These are phyloP conservation scores for Aspergillus viridinutans DNA, from an alignment of 2,329 filamentous ascomycete species.

Conservation along the genomic window DNA sequence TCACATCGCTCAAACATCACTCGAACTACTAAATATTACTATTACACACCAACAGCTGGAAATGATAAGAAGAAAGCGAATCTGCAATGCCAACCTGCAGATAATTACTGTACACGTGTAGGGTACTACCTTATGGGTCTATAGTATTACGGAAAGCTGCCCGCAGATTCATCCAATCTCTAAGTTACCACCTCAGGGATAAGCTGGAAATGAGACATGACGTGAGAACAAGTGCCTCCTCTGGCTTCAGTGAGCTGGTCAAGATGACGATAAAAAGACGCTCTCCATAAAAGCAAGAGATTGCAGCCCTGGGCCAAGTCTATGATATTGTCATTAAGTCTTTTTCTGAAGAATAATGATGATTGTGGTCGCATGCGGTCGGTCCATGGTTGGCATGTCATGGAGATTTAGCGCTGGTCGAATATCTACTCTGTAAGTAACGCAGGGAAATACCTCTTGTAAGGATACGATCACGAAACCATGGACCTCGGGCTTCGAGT, in stretches of 20 bases:
- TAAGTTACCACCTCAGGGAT: neutral
- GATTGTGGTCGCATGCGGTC: slow-evolving; percentile 8
- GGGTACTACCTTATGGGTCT: neutral
- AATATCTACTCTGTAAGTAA: neutral
- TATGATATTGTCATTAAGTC: neutral
- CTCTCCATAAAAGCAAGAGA: neutral
- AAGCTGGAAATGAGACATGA: neutral
- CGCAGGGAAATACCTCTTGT: neutral
- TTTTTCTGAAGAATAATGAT: neutral
- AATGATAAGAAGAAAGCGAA: neutral
- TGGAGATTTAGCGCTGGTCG: neutral
- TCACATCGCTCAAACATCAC: neutral
- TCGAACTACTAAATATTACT: too few species aligned
- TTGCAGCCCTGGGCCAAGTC: neutral
- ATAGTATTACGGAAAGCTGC: neutral
- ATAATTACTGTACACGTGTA: neutral
- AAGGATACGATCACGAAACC: too few species aligned
- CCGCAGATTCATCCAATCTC: neutral
- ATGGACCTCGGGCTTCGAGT: too few species aligned
- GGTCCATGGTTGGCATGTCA: slow-evolving; percentile 17
- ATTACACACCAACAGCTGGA: neutral
- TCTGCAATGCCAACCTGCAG: neutral
- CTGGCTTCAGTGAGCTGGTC: neutral
- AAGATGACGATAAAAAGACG: neutral
- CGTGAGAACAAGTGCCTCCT: neutral